Evolutionary conservation across 768 basidiomycete genomes (phyloP), one percentile per base, ranked within the genome.

Genomic region (Suillus spraguei): DNA sequence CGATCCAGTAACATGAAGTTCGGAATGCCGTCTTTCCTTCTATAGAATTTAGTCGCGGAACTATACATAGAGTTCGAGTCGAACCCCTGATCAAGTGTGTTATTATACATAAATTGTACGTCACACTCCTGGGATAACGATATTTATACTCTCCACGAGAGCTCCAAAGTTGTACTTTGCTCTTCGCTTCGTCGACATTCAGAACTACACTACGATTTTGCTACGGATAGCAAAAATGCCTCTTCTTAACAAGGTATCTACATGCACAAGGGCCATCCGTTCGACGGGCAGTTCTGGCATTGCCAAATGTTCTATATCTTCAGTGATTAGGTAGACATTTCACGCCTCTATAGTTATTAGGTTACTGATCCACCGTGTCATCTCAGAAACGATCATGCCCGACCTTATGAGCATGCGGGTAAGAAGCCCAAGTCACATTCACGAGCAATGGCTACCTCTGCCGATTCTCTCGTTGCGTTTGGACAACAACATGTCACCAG

Each of bases 401-500:
- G 24, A 39, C 16, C 22, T 39, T 56, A 16, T 28, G 55, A 16
- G 16, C 36, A 9, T 56, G 55, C 36, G 17, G 33, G 36, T 60
- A 35, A 41, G 17, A 41, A 14, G 24, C 22, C 17, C 47, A 16
- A 22, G 33, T 50, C 59, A 47, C 28, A 58, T 63, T 36, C 42
- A 16, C 70, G 70, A 54, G 47, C 61, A 42, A 66, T 77, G 28
- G 52, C 69, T 14, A 73, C 71, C 58, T 67, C 67, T 36, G 63
- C 69, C 42, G 66, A 69, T 20, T 39, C 64, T 36, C 56, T 77
- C 24, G 74, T 75, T n/a, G 60, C 39, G 32, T 77, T 82, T 63
- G 81, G 81, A 53, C 73, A 79, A 66, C 72, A 76, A 59, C 80
- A 83, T 70, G 81, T 83, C 65, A 80, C 81, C 11, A 76, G 76